A percentile compares a stretch with the other conserved stretches of the same genome.
These are phyloP conservation scores for Exophiala sideris DNA, from an alignment of 2,329 filamentous ascomycete species.

Conservation along the genomic window DNA sequence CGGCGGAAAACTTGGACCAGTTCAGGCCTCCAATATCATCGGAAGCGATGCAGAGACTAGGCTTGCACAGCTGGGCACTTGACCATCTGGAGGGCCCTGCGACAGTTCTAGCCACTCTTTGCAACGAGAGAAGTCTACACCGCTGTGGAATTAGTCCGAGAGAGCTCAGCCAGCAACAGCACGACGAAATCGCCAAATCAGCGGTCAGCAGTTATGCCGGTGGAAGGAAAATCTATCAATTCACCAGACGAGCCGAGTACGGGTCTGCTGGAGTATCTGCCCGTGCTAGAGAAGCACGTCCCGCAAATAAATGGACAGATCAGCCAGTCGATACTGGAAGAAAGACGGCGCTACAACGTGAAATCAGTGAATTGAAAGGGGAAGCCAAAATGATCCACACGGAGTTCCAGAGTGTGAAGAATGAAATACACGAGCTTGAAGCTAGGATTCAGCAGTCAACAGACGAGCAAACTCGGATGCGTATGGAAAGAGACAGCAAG, in stretches of 20 bases:
- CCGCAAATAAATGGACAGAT: conserved; percentile 70
- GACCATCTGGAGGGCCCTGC: conserved; percentile 78
- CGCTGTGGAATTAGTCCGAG: conserved; percentile 61
- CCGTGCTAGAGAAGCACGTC: conserved; percentile 57
- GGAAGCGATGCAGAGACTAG: conserved; percentile 55
- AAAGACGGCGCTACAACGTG: conserved; percentile 59
- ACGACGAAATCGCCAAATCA: conserved; percentile 59
- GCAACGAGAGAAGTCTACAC: conserved; percentile 67
- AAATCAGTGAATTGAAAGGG: conserved; percentile 42
- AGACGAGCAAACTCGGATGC: conserved; percentile 2
- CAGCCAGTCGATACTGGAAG: conserved; percentile 63
- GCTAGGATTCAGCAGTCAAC: conserved; percentile 23
- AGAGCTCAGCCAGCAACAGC: conserved; percentile 65
- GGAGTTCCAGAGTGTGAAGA: conserved; percentile 25
- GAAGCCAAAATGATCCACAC: conserved; percentile 36
- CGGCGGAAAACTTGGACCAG: conserved; percentile 45
- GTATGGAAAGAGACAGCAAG: conserved; percentile 48
- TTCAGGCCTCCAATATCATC: conserved; percentile 55
- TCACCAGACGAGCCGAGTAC: conserved; percentile 75
- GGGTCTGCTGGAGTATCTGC: conserved; percentile 70
- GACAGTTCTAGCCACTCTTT: conserved; percentile 83
- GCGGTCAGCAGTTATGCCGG: conserved; percentile 68
- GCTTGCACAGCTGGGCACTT: conserved; percentile 75
- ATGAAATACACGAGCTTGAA: conserved; percentile 32
- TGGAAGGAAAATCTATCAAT: conserved; percentile 59